Conservation (phyloP, 2,329 filamentous ascomycete species). For the Ascochyta fabae region DNA sequence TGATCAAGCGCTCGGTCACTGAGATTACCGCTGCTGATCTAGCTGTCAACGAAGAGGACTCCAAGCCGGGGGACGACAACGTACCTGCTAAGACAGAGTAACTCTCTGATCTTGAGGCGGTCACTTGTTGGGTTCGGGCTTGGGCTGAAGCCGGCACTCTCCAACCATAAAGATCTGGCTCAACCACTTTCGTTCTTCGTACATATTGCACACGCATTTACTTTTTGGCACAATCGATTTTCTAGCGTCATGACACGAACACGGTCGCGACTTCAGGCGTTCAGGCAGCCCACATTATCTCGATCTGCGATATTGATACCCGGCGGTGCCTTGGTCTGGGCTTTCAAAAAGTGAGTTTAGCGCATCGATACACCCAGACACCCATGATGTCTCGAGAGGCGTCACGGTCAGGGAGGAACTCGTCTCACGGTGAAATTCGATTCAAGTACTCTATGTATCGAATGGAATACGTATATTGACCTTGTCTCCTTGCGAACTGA, state of each 20-base stretch:
- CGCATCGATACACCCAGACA: neutral
- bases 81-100: constrained; percentile 16
- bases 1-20: constrained; percentile 23
- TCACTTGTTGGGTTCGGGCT: neutral
- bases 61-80: constrained; percentile 9
- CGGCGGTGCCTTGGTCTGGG: constrained; percentile 13
- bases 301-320: constrained; percentile 20
- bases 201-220: constrained; percentile 8
- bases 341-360: constrained; percentile 15
- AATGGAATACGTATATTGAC: neutral
- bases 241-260: constrained; percentile 9
- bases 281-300: constrained; percentile 13
- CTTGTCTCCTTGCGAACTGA: too few relatives aligned
- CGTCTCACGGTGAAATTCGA: neutral
- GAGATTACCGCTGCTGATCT: constrained; percentile 24
- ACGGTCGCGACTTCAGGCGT: constrained; percentile 12
- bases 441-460: neutral
- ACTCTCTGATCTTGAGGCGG: neutral
- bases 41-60: constrained; percentile 15
- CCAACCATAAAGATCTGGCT: neutral
- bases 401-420: neutral
- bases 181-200: constrained; percentile 6
- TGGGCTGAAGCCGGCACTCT: neutral
- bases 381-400: neutral
- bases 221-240: neutral